These are phyloP conservation scores for Chaetomium strumarium DNA, from an alignment of 2,329 filamentous ascomycete genomes.

Conservation along the genomic window DNA sequence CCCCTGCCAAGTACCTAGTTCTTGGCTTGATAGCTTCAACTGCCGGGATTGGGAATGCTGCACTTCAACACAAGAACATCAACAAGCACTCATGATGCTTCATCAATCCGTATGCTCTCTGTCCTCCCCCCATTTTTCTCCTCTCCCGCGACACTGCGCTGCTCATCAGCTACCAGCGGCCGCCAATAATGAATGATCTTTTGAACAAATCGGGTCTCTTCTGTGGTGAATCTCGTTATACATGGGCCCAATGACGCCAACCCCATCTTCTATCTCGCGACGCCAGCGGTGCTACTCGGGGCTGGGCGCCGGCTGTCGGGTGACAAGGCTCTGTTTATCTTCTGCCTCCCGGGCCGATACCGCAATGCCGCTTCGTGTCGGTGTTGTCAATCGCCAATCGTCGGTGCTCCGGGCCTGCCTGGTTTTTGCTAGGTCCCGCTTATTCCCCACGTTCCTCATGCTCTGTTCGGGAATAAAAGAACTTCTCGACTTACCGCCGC, in stretches of 20 bases:
- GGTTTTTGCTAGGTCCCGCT: slow-evolving; percentile 9
- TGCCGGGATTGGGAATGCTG: too few relatives aligned
- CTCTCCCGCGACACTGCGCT: too few relatives aligned
- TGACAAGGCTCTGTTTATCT: too few relatives aligned
- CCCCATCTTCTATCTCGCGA: not conserved
- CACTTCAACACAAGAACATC: too few relatives aligned
- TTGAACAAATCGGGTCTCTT: not conserved
- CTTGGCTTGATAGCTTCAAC: too few relatives aligned
- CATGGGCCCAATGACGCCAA: not conserved
- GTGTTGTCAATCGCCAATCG: not conserved
- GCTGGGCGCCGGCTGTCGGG: too few relatives aligned
- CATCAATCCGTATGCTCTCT: too few relatives aligned
- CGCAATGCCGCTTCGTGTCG: slow-evolving; percentile 6
- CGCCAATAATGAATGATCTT: not conserved
- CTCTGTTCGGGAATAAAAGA: slow-evolving; percentile 12
- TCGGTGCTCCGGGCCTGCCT: not conserved
- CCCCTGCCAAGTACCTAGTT: too few relatives aligned
- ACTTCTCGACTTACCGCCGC: not conserved
- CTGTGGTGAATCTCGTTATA: not conserved
- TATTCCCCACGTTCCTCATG: slow-evolving; percentile 10
- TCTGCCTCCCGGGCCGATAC: slow-evolving; percentile 10
- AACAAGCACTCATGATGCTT: too few relatives aligned
- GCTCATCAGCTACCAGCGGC: too few relatives aligned
- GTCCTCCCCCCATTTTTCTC: too few relatives aligned
- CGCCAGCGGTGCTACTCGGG: not conserved